A percentile compares a stretch with the other conserved stretches of the same genome.
phyloP scores from a whole-genome alignment of 345 rosid genomes.

The Populus nigra region DNA sequence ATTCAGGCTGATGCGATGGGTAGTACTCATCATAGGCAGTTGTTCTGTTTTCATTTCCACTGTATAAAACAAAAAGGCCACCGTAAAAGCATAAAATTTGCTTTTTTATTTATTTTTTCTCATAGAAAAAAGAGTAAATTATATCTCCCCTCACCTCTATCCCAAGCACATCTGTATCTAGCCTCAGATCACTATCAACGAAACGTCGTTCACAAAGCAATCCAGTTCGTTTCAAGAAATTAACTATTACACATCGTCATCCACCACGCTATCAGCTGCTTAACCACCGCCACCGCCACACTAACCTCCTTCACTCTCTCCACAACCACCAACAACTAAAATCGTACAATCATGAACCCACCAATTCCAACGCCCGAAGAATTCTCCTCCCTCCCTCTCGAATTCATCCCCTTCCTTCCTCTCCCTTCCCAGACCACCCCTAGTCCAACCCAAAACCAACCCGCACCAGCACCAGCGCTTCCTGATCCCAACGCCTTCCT shows the following conservation, averaged over 20 bases:
- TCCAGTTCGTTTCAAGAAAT: neutral
- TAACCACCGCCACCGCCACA: neutral
- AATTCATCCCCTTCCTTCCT: conserved; percentile 39
- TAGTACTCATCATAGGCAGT: too few species aligned
- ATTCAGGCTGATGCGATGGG: too few species aligned
- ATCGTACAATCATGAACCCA: conserved; percentile 39
- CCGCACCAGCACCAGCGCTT: conserved; percentile 5
- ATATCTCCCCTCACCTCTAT: too few species aligned
- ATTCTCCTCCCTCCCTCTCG: conserved; percentile 43
- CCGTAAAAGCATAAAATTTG: too few species aligned
- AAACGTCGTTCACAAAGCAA: neutral
- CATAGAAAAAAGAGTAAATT: too few species aligned
- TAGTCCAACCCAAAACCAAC: conserved; percentile 15
- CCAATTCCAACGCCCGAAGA: conserved; percentile 35
- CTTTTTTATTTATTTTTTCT: too few species aligned
- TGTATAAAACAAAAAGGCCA: too few species aligned
- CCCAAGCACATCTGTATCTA: too few species aligned
- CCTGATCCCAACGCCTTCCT: conserved; percentile 35
- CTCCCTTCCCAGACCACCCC: conserved; percentile 22
- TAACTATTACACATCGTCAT: neutral
- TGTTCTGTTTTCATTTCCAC: too few species aligned
- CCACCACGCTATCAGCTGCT: too few species aligned
- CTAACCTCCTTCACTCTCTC: neutral
- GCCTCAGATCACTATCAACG: neutral
- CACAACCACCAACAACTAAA: neutral